Evolutionary conservation across 345 rosid genomes (phyloP).

Genomic region (Limnanthes douglasii): DNA sequence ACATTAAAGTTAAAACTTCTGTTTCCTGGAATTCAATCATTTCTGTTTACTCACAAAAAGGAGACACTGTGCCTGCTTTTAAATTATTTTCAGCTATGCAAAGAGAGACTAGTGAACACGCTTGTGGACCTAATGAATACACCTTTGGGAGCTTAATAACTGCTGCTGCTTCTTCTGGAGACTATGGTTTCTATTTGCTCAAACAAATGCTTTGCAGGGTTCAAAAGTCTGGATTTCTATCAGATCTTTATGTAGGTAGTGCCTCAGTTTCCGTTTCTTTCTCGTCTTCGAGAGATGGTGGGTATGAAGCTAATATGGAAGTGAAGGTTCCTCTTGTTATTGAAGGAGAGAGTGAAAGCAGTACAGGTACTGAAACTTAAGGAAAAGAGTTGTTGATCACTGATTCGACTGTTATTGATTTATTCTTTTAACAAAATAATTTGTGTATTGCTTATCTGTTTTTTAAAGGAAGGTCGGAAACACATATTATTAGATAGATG

Average conservation of each 20-base stretch:
- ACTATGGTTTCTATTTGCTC: constrained; percentile 39
- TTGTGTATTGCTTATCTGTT: too few relatives aligned
- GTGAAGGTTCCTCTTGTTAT: too few relatives aligned
- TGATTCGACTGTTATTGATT: too few relatives aligned
- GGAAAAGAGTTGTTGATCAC: too few relatives aligned
- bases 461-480: too few relatives aligned
- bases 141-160: constrained; percentile 76
- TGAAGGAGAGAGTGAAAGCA: too few relatives aligned
- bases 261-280: too few relatives aligned
- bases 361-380: too few relatives aligned
- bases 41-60: constrained; percentile 51
- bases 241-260: constrained; percentile 80
- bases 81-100: constrained; percentile 54
- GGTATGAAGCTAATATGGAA: too few relatives aligned
- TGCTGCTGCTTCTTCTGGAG: constrained; percentile 36
- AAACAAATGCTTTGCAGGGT: constrained; percentile 53
- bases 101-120: constrained; percentile 15
- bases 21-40: constrained; percentile 70
- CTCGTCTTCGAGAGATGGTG: too few relatives aligned
- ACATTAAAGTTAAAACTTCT: constrained; percentile 34
- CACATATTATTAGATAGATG: too few relatives aligned
- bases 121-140: constrained; percentile 60
- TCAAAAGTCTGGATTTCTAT: constrained; percentile 47
- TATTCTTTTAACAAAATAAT: too few relatives aligned
- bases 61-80: constrained; percentile 35